Percentiles rank a stretch among this genome's conserved stretches.
Evolutionary conservation across 2,329 filamentous ascomycete genomes (phyloP).

Genomic region (Bipolaris zeicola): DNA sequence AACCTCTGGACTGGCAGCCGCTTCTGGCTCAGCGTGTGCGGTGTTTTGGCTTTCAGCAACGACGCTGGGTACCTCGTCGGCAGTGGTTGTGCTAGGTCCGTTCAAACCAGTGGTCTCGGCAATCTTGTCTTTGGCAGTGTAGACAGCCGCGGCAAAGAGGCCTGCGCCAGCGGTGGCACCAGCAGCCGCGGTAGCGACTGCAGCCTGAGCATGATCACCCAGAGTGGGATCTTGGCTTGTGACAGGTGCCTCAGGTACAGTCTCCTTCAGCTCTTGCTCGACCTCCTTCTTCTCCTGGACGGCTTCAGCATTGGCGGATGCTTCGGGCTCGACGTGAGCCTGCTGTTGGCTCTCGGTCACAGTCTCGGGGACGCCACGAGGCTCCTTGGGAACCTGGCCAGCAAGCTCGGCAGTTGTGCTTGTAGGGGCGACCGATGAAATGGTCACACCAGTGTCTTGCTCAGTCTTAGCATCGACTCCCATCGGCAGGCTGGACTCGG

Average conservation of each 20-base stretch:
- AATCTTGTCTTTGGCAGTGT: slow-evolving; percentile 43
- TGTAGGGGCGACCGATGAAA: slow-evolving; percentile 51
- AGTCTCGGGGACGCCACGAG: slow-evolving; percentile 59
- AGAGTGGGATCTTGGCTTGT: slow-evolving; percentile 35
- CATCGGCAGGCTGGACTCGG: slow-evolving; percentile 81
- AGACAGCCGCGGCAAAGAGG: slow-evolving; percentile 42
- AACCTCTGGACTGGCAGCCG: slow-evolving; percentile 66
- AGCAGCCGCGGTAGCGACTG: slow-evolving; percentile 40
- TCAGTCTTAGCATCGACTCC: slow-evolving; percentile 52
- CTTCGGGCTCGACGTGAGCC: slow-evolving; percentile 68
- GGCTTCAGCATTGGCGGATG: slow-evolving; percentile 67
- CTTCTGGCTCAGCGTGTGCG: slow-evolving; percentile 67
- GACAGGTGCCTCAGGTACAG: slow-evolving; percentile 60
- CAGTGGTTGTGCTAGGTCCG: slow-evolving; percentile 41
- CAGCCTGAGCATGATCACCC: slow-evolving; percentile 19
- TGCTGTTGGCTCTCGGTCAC: slow-evolving; percentile 75
- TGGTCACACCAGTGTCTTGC: slow-evolving; percentile 48
- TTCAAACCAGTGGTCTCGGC: slow-evolving; percentile 48
- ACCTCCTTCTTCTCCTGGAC: slow-evolving; percentile 73
- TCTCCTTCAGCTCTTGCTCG: slow-evolving; percentile 72
- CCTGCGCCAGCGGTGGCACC: slow-evolving; percentile 51
- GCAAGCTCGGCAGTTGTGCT: slow-evolving; percentile 56
- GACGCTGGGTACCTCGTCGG: slow-evolving; percentile 58
- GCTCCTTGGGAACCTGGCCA: slow-evolving; percentile 53
- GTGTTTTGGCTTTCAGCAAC: slow-evolving; percentile 74